phyloP scores from a whole-genome alignment of 768 basidiomycete species.

The Hydnomerulius pinastri region DNA sequence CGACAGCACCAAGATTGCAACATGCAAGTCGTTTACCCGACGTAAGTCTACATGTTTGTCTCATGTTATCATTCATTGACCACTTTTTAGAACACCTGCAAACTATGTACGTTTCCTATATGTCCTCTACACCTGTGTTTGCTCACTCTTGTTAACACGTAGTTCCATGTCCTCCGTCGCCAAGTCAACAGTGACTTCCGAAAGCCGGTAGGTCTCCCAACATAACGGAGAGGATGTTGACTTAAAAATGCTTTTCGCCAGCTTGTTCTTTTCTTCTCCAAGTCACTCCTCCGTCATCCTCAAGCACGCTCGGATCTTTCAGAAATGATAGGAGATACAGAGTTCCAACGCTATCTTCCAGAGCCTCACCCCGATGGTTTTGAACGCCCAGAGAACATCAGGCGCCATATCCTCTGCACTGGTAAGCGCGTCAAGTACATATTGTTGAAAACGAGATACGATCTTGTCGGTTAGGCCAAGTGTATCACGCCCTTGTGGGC shows the following conservation, averaged over 20 bases:
- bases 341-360: slow-evolving; percentile 89
- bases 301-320: slow-evolving; percentile 76
- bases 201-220: slow-evolving; percentile 64
- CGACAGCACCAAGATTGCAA: slow-evolving; percentile 97
- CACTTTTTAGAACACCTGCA: slow-evolving; percentile 68
- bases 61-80: slow-evolving; percentile 1
- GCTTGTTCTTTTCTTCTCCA: slow-evolving; percentile 95
- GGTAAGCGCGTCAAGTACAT: slow-evolving; percentile 39
- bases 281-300: slow-evolving; percentile 89
- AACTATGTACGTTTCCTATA: slow-evolving; percentile 63
- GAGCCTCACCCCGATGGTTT: slow-evolving; percentile 72
- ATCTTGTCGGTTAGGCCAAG: slow-evolving; percentile 62
- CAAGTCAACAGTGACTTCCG: slow-evolving; percentile 96
- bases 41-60: slow-evolving; percentile 49
- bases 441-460: not conserved
- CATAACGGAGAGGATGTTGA: not conserved
- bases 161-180: slow-evolving; percentile 93
- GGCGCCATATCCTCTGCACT: slow-evolving; percentile 84
- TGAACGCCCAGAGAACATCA: slow-evolving; percentile 77
- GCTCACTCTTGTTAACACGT: slow-evolving; percentile 5
- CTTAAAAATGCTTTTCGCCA: slow-evolving; percentile 27
- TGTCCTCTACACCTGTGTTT: not conserved
- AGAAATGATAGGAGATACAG: slow-evolving; percentile 83
- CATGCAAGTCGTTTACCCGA: slow-evolving; percentile 95
- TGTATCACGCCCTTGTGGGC: slow-evolving; percentile 82